Percentiles rank a stretch among this genome's conserved stretches.
These are phyloP conservation scores for Monosporascus cannonballus DNA, from an alignment of 2,329 filamentous ascomycete genomes.

Conservation along the genomic window DNA sequence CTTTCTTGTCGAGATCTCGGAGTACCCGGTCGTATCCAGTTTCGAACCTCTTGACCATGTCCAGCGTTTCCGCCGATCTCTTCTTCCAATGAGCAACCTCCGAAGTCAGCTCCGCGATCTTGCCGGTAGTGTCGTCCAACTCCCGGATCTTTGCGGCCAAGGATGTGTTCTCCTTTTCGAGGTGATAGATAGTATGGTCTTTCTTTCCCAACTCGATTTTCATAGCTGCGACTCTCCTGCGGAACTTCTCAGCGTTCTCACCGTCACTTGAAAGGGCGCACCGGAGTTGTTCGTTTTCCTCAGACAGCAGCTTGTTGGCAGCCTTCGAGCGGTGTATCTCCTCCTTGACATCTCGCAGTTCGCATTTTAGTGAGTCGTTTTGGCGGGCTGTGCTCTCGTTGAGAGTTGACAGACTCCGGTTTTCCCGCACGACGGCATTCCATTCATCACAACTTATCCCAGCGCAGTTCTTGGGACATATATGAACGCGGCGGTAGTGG, in stretches of 20 bases:
- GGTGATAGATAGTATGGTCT: conserved; percentile 6
- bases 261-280: conserved; percentile 8
- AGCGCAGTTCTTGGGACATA: conserved; percentile 21
- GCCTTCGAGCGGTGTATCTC: conserved; percentile 11
- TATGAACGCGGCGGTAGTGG: conserved; percentile 6
- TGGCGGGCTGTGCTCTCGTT: conserved; percentile 14
- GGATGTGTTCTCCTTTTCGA: conserved; percentile 10
- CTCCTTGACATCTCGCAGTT: conserved; percentile 7
- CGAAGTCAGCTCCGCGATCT: conserved; percentile 2
- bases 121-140: conserved; percentile 6
- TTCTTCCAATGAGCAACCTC: conserved; percentile 2
- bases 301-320: conserved; percentile 9
- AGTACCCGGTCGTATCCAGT: conserved; percentile 3
- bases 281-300: conserved; percentile 9
- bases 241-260: conserved; percentile 10
- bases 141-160: conserved; percentile 11
- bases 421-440: conserved; percentile 13
- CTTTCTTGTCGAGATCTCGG: background rate
- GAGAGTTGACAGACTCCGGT: conserved; percentile 7
- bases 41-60: conserved; percentile 7
- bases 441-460: conserved; percentile 18
- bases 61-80: conserved; percentile 1
- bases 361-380: conserved; percentile 15
- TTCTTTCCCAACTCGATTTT: conserved; percentile 12
- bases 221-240: conserved; percentile 11